A percentile compares a stretch with the other conserved stretches of the same genome.
These are phyloP conservation scores for Basidiobolus meristosporus DNA, from an alignment of 371 early-diverging fungal species.

Conservation along the genomic window DNA sequence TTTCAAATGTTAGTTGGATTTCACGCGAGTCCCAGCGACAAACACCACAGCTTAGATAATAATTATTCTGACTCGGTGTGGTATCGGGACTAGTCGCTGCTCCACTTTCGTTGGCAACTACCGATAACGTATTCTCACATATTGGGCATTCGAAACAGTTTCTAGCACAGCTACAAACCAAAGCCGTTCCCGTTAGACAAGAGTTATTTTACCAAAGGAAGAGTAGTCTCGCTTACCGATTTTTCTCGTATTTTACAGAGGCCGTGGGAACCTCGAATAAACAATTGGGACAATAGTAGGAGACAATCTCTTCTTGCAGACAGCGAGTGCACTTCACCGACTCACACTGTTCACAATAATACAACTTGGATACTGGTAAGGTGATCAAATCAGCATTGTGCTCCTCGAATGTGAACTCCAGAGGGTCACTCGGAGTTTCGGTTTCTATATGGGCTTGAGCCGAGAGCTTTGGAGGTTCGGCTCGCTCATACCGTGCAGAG, in stretches of 20 bases:
- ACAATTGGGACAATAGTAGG: conserved; percentile 88
- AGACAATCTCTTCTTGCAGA: conserved; percentile 64
- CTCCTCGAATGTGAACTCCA: too few relatives aligned
- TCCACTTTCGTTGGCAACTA: conserved; percentile 34
- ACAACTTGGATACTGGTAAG: conserved; percentile 42
- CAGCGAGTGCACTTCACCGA: conserved; percentile 65
- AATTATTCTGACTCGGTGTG: conserved; percentile 17
- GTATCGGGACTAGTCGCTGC: conserved; percentile 9
- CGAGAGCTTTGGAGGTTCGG: too few relatives aligned
- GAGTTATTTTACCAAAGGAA: background rate
- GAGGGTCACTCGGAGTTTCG: too few relatives aligned
- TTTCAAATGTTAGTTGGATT: conserved; percentile 73
- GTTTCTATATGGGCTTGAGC: too few relatives aligned
- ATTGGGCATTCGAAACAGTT: conserved; percentile 90
- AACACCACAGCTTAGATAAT: conserved; percentile 55
- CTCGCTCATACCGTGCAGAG: too few relatives aligned
- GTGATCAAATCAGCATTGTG: too few relatives aligned
- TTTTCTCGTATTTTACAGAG: conserved; percentile 79
- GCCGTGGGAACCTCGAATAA: conserved; percentile 92
- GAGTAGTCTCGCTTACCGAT: conserved; percentile 24
- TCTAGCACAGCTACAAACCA: conserved; percentile 52
- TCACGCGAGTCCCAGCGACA: conserved; percentile 88
- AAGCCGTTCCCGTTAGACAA: background rate
- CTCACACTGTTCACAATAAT: conserved; percentile 76
- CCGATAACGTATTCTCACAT: conserved; percentile 66